These are phyloP conservation scores for Colletotrichum sp. DNA, from an alignment of 2,329 filamentous ascomycete species.

Conservation along the genomic window DNA sequence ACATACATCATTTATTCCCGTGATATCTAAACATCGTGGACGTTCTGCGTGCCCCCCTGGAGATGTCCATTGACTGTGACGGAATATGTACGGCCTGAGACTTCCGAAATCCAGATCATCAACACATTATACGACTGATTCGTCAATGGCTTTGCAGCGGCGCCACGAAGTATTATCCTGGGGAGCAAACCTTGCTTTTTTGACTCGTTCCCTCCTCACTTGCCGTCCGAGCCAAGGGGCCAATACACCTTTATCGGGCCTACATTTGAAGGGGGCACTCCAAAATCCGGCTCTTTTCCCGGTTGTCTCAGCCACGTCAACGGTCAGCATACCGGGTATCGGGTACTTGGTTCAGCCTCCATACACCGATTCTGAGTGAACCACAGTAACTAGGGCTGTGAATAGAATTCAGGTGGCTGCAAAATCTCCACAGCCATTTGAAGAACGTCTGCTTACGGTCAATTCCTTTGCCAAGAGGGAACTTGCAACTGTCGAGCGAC, in stretches of 20 bases:
- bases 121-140: not conserved
- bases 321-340: not conserved
- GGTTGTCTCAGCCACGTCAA: not conserved
- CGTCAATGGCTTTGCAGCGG: not conserved
- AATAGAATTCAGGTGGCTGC: not conserved
- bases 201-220: not conserved
- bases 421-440: not conserved
- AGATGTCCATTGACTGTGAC: rapidly evolving
- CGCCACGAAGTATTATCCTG: rapidly evolving
- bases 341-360: not conserved
- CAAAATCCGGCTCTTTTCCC: not conserved
- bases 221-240: not conserved
- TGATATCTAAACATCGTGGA: too few species aligned
- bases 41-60: too few species aligned
- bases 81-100: not conserved
- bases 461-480: not conserved
- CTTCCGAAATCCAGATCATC: not conserved
- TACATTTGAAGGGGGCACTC: not conserved
- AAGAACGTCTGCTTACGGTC: not conserved
- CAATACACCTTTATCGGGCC: not conserved
- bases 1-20: too few species aligned
- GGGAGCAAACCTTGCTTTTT: not conserved
- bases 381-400: not conserved
- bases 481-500: not conserved
- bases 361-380: not conserved